Percentiles rank a stretch among this genome's conserved stretches.
These are phyloP conservation scores for Melastoma malabathricum DNA, from an alignment of 345 rosid genomes.

Conservation along the genomic window DNA sequence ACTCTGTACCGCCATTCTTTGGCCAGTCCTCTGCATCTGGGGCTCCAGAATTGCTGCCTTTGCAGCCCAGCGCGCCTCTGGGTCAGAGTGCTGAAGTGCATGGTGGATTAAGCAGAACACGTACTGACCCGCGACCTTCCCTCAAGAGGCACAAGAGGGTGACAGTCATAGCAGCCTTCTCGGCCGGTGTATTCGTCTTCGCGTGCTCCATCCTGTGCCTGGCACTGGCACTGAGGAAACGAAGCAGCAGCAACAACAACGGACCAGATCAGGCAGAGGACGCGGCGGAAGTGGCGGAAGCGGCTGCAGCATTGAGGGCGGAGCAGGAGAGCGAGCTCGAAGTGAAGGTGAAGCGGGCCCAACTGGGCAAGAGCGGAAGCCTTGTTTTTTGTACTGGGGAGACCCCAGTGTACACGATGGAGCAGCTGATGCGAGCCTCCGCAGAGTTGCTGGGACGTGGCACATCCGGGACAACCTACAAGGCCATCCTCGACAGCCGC, in stretches of 20 bases:
- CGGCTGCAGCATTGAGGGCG: constrained; percentile 34
- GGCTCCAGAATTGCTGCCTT: constrained; percentile 21
- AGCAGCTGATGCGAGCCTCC: constrained; percentile 68
- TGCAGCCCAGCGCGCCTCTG: constrained; percentile 7
- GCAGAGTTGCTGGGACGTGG: constrained; percentile 86
- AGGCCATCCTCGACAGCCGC: constrained; percentile 77
- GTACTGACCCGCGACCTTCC: constrained; percentile 17
- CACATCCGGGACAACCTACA: constrained; percentile 67
- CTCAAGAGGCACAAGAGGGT: constrained; percentile 24
- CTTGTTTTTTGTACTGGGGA: constrained; percentile 69
- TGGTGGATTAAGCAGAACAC: constrained; percentile 12
- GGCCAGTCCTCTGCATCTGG: neutral
- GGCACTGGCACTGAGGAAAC: constrained; percentile 31
- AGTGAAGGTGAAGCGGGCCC: constrained; percentile 30
- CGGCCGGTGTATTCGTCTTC: constrained; percentile 31
- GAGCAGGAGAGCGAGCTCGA: constrained; percentile 8
- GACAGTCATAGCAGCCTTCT: constrained; percentile 38
- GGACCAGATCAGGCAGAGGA: constrained; percentile 14
- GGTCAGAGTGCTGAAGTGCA: constrained; percentile 41
- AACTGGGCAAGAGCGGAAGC: constrained; percentile 62
- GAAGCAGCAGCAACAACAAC: constrained; percentile 19
- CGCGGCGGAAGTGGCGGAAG: constrained; percentile 19
- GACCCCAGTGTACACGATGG: constrained; percentile 49
- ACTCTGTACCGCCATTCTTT: neutral
- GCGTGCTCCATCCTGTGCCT: constrained; percentile 45